Evolutionary conservation across 345 rosid species (phyloP), one percentile per base, ranked within the genome.

Genomic region (Raphanus raphanistrum): DNA sequence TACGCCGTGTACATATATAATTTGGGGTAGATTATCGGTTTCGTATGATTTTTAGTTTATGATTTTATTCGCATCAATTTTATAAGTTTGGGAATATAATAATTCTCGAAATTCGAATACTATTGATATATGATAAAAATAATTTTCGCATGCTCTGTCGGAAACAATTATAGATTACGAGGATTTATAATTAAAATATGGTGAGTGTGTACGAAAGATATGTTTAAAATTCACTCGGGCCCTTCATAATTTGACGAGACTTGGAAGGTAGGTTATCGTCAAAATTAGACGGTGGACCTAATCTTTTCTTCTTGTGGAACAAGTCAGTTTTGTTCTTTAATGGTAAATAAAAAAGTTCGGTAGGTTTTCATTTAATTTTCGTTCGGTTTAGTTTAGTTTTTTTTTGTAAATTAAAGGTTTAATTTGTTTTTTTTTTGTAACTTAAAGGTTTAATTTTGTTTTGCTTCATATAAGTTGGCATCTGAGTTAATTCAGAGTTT

Each of bases 281-380:
- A 79, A 74, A 73, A 10, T 31, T 5, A 11, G 79, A 79, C 35
- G 82, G 82, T 79, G 67, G 61, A 74, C 67, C 82, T 74, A 79
- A 74, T 69, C 33, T 35, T 54, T 13, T 6, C 55, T 63, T 8
- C 79, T 63, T 74, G 75, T 63, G 66, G 75, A 79, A 74, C 75
- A 74, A 74, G 82, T 74, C 76, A 63, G 8, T 8, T 6, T 25
- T 64, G 21, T 41, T 65, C 2, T 29, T 38, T 63, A 55, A 3
- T 43, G 72, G 38, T 57, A 71, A 77, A 28, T 57, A 71, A 77
- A 28, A 68, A 8, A 4, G 3, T 33, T 32, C 10, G 29, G 50
- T 64, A 9, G 33, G 6, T 68, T 8, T 57, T 29, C 29, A 8
- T 28, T 29, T 29, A 12, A 6, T 48, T 48, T 10, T 9, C n/a